Conservation (phyloP, 2,329 filamentous ascomycete species). For the Diaporthe sp. region DNA sequence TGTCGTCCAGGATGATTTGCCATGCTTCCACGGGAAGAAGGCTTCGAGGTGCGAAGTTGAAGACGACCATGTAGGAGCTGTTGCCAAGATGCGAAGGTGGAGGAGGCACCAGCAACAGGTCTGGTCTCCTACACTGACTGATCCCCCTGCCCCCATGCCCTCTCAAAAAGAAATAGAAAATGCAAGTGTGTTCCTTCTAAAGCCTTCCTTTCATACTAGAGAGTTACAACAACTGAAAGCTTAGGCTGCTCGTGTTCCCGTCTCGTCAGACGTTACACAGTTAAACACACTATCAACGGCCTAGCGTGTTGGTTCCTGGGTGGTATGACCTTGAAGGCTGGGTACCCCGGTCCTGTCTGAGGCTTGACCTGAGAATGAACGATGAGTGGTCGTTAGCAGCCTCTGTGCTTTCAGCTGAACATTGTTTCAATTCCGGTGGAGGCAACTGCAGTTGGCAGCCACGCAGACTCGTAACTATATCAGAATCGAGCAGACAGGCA, state of each 20-base stretch:
- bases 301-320: conserved; percentile 10
- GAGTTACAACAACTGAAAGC: background rate
- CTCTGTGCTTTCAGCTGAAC: background rate
- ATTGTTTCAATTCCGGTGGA: conserved; percentile 1
- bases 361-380: background rate
- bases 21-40: too few species aligned
- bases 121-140: too few species aligned
- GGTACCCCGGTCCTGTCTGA: background rate
- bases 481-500: background rate
- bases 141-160: too few species aligned
- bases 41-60: too few species aligned
- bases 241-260: background rate
- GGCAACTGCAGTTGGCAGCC: background rate
- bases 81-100: too few species aligned
- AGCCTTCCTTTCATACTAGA: background rate
- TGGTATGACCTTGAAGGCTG: conserved; percentile 19
- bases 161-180: too few species aligned
- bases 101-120: too few species aligned
- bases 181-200: too few species aligned
- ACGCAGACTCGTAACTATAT: background rate
- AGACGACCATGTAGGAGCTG: too few species aligned
- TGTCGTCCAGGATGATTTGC: too few species aligned
- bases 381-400: background rate
- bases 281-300: background rate
- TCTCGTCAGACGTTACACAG: conserved; percentile 6